Evolutionary conservation across 495 filamentous ascomycete genomes (phyloP), one percentile per base, ranked within the genome.

Genomic region (Trypethelium eluteriae): DNA sequence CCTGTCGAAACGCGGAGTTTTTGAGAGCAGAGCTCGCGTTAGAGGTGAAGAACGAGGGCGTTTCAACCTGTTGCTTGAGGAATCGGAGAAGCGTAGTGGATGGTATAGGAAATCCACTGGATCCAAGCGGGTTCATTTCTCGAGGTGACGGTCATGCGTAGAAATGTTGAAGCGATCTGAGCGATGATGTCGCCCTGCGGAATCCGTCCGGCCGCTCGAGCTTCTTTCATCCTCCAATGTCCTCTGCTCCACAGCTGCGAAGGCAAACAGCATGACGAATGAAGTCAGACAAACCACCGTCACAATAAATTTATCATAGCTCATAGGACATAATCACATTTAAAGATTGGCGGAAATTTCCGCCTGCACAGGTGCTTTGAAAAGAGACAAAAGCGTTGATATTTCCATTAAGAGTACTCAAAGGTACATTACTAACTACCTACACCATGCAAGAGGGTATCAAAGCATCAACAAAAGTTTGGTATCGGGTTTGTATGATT

Each of bases 51-150:
- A 47, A 41, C 14, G 38, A 38, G 14, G 41, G 32, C 2, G 35
- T 2, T 18, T 39, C 64, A 38, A 18, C 36, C 38, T 66, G 64
- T 3, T 50, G 25, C 32, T 39, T 38, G 7, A 66, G 64, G 32
- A 66, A 66, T 11, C 53, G 38, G 14, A 66, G 50, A 18, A 66
- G 53, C 7, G 32, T 36, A 14, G 64, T 16, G 16, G 64, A 66
- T 41, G 64, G 50, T 11, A 49, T 53, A 34, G 64, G 53, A 57
- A 66, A 7, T n/a, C 47, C 14, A 12, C 64, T 25, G 4, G 16
- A 12, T 62, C 47, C 36, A 11, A 41, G 47, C 16, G 53, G 64
- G 38, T 62, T 66, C 64, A 66, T 66, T 34, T 39, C 63, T 65
- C 34, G 63, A 36, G 53, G 32, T 2, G 53, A 34, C 25, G 5